phyloP scores from a whole-genome alignment of 305 asterid genomes.

The Petunia hybrid region DNA sequence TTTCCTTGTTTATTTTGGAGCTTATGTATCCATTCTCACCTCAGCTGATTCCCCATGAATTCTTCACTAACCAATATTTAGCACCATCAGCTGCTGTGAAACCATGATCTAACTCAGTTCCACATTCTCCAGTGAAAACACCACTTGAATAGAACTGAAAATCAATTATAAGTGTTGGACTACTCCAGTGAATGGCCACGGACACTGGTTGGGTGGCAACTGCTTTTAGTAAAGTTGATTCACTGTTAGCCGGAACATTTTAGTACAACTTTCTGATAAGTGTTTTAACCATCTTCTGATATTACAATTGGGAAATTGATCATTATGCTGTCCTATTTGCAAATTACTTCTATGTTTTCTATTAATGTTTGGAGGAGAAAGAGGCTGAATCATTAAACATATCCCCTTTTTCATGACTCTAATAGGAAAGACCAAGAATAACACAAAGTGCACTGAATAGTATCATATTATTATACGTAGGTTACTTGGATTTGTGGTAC shows the following conservation, averaged over 20 bases:
- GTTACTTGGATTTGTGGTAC: too few relatives aligned
- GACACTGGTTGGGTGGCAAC: constrained; percentile 83
- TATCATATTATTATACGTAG: too few relatives aligned
- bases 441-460: too few relatives aligned
- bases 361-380: too few relatives aligned
- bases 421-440: too few relatives aligned
- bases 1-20: too few relatives aligned
- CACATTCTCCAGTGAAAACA: constrained; percentile 67
- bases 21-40: constrained; percentile 79
- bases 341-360: too few relatives aligned
- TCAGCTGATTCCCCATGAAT: constrained; percentile 77
- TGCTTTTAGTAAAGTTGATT: constrained; percentile 74
- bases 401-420: too few relatives aligned
- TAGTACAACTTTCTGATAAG: not conserved
- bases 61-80: constrained; percentile 84
- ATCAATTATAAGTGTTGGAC: constrained; percentile 34
- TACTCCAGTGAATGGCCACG: constrained; percentile 78
- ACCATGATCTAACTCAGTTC: constrained; percentile 82
- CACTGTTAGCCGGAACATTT: constrained; percentile 68
- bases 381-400: too few relatives aligned
- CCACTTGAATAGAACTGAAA: constrained; percentile 88
- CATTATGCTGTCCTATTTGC: too few relatives aligned
- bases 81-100: constrained; percentile 75
- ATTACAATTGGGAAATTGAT: too few relatives aligned
- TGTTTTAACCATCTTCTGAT: too few relatives aligned